These are phyloP conservation scores for Fusarium ambrosium DNA, from an alignment of 2,329 filamentous ascomycete genomes.

Conservation along the genomic window DNA sequence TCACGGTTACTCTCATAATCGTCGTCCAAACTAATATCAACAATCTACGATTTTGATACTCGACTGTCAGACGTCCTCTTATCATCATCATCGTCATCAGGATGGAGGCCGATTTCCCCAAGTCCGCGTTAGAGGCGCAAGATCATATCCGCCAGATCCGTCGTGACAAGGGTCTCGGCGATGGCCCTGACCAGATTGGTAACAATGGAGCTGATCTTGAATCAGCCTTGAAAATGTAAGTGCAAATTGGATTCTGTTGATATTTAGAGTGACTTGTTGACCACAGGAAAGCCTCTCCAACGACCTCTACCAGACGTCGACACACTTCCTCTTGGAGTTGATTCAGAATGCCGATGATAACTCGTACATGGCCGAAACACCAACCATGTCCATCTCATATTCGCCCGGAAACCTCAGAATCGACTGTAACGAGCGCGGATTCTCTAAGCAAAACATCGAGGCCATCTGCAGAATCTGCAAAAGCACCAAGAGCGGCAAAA, in stretches of 20 bases:
- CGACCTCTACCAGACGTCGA: conserved; percentile 51
- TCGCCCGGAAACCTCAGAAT: conserved; percentile 42
- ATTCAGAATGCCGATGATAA: conserved; percentile 60
- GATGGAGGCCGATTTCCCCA: background rate
- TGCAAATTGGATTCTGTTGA: background rate
- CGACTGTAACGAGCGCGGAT: conserved; percentile 54
- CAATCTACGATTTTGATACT: background rate
- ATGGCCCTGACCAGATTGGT: conserved; percentile 10
- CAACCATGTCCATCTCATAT: conserved; percentile 10
- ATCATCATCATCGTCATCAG: background rate
- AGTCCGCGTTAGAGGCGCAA: conserved; percentile 7
- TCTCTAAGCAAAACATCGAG: conserved; percentile 47
- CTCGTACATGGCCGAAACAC: conserved; percentile 38
- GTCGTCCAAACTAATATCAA: background rate
- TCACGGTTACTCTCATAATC: background rate
- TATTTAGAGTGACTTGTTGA: background rate
- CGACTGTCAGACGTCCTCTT: background rate
- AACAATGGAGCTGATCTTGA: conserved; percentile 19
- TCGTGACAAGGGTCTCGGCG: conserved; percentile 12
- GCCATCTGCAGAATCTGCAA: conserved; percentile 51
- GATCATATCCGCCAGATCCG: conserved; percentile 12
- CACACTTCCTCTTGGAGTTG: conserved; percentile 55
- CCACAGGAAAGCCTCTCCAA: conserved; percentile 33
- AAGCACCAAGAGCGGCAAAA: conserved; percentile 49
- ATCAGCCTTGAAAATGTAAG: conserved; percentile 14